Conservation (phyloP, 2,329 filamentous ascomycete genomes). For the Lithohypha guttulata region DNA sequence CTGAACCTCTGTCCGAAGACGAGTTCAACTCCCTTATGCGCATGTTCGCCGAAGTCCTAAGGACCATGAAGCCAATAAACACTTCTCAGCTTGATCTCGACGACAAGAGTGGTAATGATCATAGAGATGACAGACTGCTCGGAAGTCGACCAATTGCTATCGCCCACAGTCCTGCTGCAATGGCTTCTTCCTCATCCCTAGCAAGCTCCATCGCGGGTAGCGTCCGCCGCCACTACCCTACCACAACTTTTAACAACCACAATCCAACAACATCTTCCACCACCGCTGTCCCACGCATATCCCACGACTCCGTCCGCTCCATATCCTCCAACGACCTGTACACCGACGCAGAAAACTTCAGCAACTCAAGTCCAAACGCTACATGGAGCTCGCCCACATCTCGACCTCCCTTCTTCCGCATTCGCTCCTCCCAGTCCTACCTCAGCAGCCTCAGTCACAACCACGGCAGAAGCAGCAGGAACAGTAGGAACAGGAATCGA, state of each 20-base stretch:
- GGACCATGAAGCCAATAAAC: constrained; percentile 59
- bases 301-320: constrained; percentile 6
- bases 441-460: no score
- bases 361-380: background rate
- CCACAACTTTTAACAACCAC: background rate
- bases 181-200: background rate
- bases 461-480: no score
- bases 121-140: constrained; percentile 25
- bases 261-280: background rate
- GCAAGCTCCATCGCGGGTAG: constrained; percentile 4
- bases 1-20: constrained; percentile 52
- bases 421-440: background rate
- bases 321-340: background rate
- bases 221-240: background rate
- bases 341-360: background rate
- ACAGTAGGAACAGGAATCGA: no score
- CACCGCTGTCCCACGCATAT: background rate
- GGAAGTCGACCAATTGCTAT: background rate
- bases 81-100: constrained; percentile 37
- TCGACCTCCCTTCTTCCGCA: constrained; percentile 2
- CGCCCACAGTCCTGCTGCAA: background rate
- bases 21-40: constrained; percentile 74
- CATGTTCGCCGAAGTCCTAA: constrained; percentile 69
- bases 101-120: background rate
- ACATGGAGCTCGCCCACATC: background rate